phyloP scores from a whole-genome alignment of 2,329 filamentous ascomycete species.

The Colletotrichum sp. region DNA sequence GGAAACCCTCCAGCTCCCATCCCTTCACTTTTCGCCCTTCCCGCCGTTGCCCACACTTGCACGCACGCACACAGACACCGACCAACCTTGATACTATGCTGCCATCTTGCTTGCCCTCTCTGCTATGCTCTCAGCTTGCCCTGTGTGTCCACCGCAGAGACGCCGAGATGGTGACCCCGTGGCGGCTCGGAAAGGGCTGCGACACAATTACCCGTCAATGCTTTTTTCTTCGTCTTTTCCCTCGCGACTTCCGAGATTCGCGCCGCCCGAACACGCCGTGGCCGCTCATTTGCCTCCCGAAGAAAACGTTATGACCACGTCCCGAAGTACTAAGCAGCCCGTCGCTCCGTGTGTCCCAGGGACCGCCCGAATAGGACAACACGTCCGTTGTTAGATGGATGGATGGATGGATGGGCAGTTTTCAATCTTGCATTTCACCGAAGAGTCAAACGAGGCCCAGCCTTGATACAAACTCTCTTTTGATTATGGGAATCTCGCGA shows the following conservation, averaged over 20 bases:
- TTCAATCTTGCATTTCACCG: neutral
- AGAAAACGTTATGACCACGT: neutral
- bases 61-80: neutral
- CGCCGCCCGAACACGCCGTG: neutral
- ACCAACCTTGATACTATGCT: neutral
- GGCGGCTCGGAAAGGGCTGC: neutral
- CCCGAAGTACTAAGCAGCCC: neutral
- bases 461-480: conserved; percentile 17
- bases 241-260: neutral
- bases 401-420: neutral
- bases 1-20: neutral
- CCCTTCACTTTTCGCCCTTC: conserved; percentile 5
- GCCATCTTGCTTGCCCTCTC: neutral
- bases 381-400: conserved; percentile 7
- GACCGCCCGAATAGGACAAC: conserved; percentile 5
- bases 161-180: neutral
- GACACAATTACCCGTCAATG: neutral
- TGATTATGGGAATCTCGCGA: neutral
- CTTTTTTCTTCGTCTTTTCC: neutral
- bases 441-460: conserved; percentile 7
- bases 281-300: neutral
- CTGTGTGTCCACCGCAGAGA: neutral
- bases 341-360: neutral
- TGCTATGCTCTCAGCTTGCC: neutral
- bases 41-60: neutral